phyloP scores from a whole-genome alignment of 2,329 filamentous ascomycete species.

The Gyromitra esculenta region DNA sequence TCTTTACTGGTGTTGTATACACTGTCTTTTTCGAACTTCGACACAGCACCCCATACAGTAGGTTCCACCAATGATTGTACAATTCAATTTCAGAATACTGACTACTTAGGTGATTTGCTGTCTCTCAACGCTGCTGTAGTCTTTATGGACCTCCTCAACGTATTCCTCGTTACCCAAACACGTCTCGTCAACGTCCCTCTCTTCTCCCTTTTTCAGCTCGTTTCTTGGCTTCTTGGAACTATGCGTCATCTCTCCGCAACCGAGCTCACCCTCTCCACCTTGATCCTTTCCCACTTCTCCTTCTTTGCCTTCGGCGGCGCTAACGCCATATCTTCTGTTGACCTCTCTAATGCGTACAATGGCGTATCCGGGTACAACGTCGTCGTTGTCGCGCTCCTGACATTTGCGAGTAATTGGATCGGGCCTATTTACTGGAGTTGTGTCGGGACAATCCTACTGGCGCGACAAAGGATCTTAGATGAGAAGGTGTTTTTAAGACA shows the following conservation, averaged over 20 bases:
- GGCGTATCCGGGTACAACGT: slow-evolving; percentile 84
- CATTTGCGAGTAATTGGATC: slow-evolving; percentile 90
- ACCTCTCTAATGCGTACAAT: slow-evolving; percentile 94
- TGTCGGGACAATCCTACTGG: slow-evolving; percentile 58
- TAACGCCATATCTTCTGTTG: slow-evolving; percentile 95
- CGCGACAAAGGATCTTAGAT: slow-evolving; percentile 55
- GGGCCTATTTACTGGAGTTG: slow-evolving; percentile 88
- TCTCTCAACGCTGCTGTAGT: slow-evolving; percentile 42
- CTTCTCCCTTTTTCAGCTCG: slow-evolving; percentile 77
- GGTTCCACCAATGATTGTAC: neutral
- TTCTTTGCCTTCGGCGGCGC: slow-evolving; percentile 93
- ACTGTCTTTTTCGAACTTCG: slow-evolving; percentile 64
- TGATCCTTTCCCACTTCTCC: slow-evolving; percentile 80
- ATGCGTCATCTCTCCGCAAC: slow-evolving; percentile 57
- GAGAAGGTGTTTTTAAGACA: slow-evolving; percentile 64
- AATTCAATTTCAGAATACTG: slow-evolving; percentile 49
- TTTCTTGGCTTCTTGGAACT: slow-evolving; percentile 62
- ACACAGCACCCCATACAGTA: slow-evolving; percentile 42
- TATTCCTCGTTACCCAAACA: slow-evolving; percentile 88
- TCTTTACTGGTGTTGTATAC: slow-evolving; percentile 60
- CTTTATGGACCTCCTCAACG: slow-evolving; percentile 75
- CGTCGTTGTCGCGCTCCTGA: slow-evolving; percentile 80
- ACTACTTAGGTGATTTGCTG: slow-evolving; percentile 54
- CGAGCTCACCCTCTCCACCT: slow-evolving; percentile 74
- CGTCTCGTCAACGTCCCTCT: slow-evolving; percentile 85